Evolutionary conservation across 257 asterid genomes (phyloP).

Genomic region (Eustoma russellianum): DNA sequence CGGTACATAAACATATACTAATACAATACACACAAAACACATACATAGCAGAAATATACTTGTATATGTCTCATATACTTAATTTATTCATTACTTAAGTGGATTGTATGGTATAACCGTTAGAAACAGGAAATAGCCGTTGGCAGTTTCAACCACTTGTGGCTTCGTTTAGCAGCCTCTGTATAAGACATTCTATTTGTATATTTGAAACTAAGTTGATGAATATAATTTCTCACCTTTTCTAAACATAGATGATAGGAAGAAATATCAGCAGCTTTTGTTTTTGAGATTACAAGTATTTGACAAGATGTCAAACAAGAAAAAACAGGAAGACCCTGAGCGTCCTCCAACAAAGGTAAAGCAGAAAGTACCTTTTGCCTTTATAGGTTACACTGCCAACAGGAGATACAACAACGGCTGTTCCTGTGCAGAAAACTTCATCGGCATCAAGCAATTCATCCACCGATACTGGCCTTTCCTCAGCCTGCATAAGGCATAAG

Average conservation of each 20-base stretch:
- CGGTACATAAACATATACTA: too few species aligned
- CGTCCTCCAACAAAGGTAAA: neutral
- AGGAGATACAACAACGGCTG: constrained; percentile 91
- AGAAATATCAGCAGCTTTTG: neutral
- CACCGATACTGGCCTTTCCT: constrained; percentile 66
- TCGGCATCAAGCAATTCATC: constrained; percentile 97
- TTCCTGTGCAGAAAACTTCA: constrained; percentile 95
- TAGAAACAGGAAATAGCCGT: too few species aligned
- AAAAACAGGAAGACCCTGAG: neutral
- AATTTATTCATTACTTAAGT: too few species aligned
- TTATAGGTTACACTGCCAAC: constrained; percentile 85
- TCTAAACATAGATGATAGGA: neutral
- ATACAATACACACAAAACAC: too few species aligned
- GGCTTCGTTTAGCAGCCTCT: too few species aligned
- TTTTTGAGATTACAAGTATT: neutral
- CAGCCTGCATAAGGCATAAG: constrained; percentile 39
- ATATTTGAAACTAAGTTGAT: too few species aligned
- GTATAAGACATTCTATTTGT: too few species aligned
- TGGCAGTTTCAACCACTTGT: too few species aligned
- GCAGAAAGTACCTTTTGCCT: constrained; percentile 45
- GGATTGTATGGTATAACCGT: too few species aligned
- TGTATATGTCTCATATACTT: too few species aligned
- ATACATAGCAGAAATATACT: too few species aligned
- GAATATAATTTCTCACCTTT: too few species aligned
- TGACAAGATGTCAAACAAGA: neutral